Base-by-base conservation (phyloP, 805 yeast genomes). In the Pichia gijzeniarum region DNA sequence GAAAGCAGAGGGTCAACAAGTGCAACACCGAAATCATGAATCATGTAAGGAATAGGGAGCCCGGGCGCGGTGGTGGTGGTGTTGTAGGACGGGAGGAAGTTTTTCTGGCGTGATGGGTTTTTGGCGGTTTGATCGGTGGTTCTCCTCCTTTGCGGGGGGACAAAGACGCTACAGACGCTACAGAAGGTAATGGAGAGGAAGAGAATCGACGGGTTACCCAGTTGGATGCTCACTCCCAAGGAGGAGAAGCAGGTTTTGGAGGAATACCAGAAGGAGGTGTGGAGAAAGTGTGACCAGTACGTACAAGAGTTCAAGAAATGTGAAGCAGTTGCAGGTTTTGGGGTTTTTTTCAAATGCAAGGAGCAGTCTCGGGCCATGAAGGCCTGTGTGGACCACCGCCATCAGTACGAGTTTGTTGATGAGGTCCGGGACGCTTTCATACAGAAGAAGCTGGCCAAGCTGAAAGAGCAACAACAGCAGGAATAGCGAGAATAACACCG, bases 181-280 rank as follows among this genome's bases (percentile, higher is more conserved):
- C n/a, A n/a, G n/a, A n/a, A n/a, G n/a, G n/a, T n/a, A n/a, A 25
- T 25, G 28, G 60, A 60, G 32, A 54, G 61, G 51, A 55, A 58
- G 36, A 55, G 61, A 35, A 57, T 60, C 6, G 60, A 61, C 2
- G 67, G 67, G 8, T 65, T 85, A 22, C 95, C 95, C 1, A 68
- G 76, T 12, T 85, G 95, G 95, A 75, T 83, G 51, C 67, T 85
- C 19, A 76, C 86, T 0, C 91, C 93, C 13, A 74, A 72, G 51
- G 93, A 85, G 59, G 95, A 85, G 58, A 80, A 79, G 62, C 75
- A 79, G 48, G 80, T 83, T 31, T 77, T 85, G 56, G 79, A 75
- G 53, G 75, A 85, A 55, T 79, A 90, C 81, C 77, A 84, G 60
- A 73, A 68, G 47, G 70, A 71, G 56, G 77, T 91, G 0, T 84